Percentiles rank a stretch among this genome's conserved stretches.
Conservation (phyloP, 805 yeast species). For the Starmerella gropengiesseri region DNA sequence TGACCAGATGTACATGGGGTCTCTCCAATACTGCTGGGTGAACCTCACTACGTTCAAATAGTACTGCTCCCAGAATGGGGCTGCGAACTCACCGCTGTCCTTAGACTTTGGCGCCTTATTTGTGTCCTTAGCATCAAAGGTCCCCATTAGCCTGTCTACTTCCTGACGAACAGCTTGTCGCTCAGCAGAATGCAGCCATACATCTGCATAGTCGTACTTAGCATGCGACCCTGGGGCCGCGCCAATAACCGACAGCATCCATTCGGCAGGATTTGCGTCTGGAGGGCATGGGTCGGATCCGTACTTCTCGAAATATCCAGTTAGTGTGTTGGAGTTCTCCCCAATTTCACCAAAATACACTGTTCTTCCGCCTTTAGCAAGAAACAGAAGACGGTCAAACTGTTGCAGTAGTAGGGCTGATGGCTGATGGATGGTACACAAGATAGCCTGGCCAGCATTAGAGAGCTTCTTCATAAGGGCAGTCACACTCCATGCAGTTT, state of each 20-base stretch:
- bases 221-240: conserved; percentile 67
- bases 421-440: conserved; percentile 72
- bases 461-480: conserved; percentile 57
- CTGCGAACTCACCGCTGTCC: conserved; percentile 33
- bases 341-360: conserved; percentile 80
- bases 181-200: conserved; percentile 47
- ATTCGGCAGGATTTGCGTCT: conserved; percentile 65
- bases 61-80: conserved; percentile 40
- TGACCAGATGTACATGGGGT: conserved; percentile 51
- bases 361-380: conserved; percentile 67
- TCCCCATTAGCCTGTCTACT: conserved; percentile 29
- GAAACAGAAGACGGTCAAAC: conserved; percentile 54
- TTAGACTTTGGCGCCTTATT: conserved; percentile 17
- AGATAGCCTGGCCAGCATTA: conserved; percentile 60
- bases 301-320: conserved; percentile 55
- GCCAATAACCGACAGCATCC: conserved; percentile 62
- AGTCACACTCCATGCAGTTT: conserved; percentile 59
- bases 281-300: conserved; percentile 59
- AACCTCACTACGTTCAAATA: conserved; percentile 36
- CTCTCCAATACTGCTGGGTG: conserved; percentile 43
- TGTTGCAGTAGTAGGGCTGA: conserved; percentile 61
- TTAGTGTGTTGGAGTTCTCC: conserved; percentile 45
- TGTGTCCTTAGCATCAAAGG: conserved; percentile 25
- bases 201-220: conserved; percentile 49
- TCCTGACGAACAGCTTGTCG: conserved; percentile 29